Percentiles rank a stretch among this genome's conserved stretches.
These are phyloP conservation scores for Capsicum pubescens DNA, from an alignment of 257 asterid genomes.

Conservation along the genomic window DNA sequence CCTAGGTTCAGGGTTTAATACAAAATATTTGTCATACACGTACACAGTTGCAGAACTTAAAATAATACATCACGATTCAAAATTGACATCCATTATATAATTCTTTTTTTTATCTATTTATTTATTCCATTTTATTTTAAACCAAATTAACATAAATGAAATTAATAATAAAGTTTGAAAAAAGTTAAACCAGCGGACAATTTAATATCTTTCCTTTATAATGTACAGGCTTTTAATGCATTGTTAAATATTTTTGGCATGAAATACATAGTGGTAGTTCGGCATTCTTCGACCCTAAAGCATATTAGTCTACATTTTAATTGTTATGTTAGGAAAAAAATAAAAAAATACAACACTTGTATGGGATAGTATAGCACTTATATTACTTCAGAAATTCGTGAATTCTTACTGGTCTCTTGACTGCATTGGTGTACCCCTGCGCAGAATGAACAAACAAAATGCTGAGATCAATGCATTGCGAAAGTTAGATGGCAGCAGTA, in stretches of 20 bases:
- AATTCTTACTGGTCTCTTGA: constrained; percentile 84
- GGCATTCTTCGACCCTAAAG: not conserved
- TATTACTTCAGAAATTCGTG: constrained; percentile 72
- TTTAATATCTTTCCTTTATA: not conserved
- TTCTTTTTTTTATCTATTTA: no score
- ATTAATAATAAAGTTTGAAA: not conserved
- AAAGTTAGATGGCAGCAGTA: not conserved
- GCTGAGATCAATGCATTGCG: constrained; percentile 16
- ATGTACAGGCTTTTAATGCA: constrained; percentile 4
- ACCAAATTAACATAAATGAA: not conserved
- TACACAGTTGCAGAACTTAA: not conserved
- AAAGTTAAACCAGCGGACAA: not conserved
- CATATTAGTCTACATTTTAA: not conserved
- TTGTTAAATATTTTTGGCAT: not conserved
- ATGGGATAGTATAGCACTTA: not conserved
- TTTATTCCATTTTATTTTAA: not conserved
- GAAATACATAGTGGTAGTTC: not conserved
- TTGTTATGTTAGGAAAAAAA: not conserved
- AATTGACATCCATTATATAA: not conserved
- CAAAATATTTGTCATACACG: not conserved
- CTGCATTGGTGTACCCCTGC: constrained; percentile 98
- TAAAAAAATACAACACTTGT: not conserved
- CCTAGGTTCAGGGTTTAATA: no score
- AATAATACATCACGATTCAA: no score
- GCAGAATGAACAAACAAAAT: constrained; percentile 31